Evolutionary conservation across 2,329 filamentous ascomycete species (phyloP).

Genomic region (Cordyceps militaris): DNA sequence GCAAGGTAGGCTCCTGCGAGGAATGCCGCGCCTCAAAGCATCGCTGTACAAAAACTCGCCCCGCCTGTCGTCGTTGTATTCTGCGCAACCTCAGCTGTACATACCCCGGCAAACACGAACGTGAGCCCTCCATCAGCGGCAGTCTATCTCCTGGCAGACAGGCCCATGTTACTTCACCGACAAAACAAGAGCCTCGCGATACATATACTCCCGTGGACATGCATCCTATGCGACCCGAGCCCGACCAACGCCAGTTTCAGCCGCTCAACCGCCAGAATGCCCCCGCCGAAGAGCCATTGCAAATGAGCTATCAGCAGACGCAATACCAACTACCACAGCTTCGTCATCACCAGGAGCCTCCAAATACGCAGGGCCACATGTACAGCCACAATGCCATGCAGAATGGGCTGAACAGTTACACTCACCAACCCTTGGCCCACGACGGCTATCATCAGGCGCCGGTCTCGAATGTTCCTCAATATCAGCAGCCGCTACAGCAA

Average conservation of each 20-base stretch:
- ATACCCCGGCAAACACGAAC: conserved; percentile 16
- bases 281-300: not conserved
- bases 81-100: conserved; percentile 17
- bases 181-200: conserved; percentile 8
- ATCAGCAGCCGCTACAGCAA: conserved; percentile 2
- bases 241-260: conserved; percentile 11
- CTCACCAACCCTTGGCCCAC: conserved; percentile 1
- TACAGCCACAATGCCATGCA: not conserved
- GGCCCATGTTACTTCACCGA: not conserved
- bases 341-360: not conserved
- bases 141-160: conserved; percentile 7
- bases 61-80: conserved; percentile 22
- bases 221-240: conserved; percentile 3
- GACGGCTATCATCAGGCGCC: not conserved
- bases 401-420: not conserved
- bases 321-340: conserved; percentile 8
- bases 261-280: conserved; percentile 6
- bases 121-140: conserved; percentile 8
- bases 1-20: conserved; percentile 22
- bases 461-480: conserved; percentile 1
- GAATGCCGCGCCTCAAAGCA: conserved; percentile 23
- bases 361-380: not conserved
- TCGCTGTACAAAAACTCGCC: conserved; percentile 21
- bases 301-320: not conserved
- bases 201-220: conserved; percentile 1